Evolutionary conservation across 371 early-diverging fungal species (phyloP).

Genomic region (Lichtheimia ornata): DNA sequence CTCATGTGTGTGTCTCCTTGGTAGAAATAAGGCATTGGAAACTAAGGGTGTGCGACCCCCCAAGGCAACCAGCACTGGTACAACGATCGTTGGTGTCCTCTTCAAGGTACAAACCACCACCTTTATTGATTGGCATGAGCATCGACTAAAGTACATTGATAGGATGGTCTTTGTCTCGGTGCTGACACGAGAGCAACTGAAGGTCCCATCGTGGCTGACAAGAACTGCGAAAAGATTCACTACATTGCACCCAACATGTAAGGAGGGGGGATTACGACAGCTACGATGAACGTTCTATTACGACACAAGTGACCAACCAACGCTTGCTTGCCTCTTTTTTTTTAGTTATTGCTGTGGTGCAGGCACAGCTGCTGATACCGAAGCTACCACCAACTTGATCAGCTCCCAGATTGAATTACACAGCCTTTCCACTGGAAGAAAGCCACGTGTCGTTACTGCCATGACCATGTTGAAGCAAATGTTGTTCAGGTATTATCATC

Average conservation of each 20-base stretch:
- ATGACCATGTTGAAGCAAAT: slow-evolving; percentile 97
- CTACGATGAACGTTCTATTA: neutral
- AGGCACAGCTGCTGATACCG: slow-evolving; percentile 99
- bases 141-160: neutral
- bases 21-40: slow-evolving; percentile 76
- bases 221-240: slow-evolving; percentile 99
- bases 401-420: slow-evolving; percentile 94
- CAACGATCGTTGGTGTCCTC: slow-evolving; percentile 95
- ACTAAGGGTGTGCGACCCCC: slow-evolving; percentile 81
- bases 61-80: slow-evolving; percentile 97
- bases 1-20: neutral
- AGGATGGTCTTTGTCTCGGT: slow-evolving; percentile 97
- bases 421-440: slow-evolving; percentile 84
- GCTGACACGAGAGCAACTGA: slow-evolving; percentile 99
- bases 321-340: neutral
- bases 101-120: slow-evolving; percentile 71
- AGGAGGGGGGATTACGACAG: neutral
- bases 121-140: neutral
- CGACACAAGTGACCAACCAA: too few relatives aligned
- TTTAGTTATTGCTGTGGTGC: slow-evolving; percentile 97
- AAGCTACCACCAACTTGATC: slow-evolving; percentile 93
- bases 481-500: slow-evolving; percentile 76
- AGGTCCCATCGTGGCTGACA: slow-evolving; percentile 98
- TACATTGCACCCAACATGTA: slow-evolving; percentile 97
- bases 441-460: slow-evolving; percentile 91